Evolutionary conservation across 345 rosid genomes (phyloP).

Genomic region (Bruguiera parviflora): DNA sequence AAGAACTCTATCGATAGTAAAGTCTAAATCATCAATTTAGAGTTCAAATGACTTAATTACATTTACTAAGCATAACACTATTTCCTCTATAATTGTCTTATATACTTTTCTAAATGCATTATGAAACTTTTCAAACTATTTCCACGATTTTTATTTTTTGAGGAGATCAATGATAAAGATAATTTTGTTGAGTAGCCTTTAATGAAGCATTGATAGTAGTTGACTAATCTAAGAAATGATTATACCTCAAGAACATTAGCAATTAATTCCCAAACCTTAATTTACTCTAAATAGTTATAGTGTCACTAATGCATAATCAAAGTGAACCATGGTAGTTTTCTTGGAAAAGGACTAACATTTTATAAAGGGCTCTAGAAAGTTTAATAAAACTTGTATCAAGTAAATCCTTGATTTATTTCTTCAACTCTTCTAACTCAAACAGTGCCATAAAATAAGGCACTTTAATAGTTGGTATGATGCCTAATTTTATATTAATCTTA

Average conservation of each 20-base stretch:
- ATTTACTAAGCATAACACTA: no score
- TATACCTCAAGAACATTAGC: no score
- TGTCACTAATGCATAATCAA: not conserved
- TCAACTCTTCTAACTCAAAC: not conserved
- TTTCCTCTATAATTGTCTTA: no score
- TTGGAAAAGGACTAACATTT: rapidly evolving
- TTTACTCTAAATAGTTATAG: no score
- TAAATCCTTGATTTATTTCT: not conserved
- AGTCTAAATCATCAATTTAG: not conserved
- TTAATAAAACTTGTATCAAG: not conserved
- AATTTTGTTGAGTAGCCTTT: no score
- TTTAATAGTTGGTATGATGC: not conserved
- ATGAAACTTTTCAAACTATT: no score
- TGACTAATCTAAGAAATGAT: no score
- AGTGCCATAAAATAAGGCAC: not conserved
- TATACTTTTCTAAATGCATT: no score
- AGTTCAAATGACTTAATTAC: not conserved
- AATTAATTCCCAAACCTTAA: no score
- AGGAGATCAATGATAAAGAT: no score
- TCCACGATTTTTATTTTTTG: no score
- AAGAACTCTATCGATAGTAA: not conserved
- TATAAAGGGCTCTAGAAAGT: not conserved
- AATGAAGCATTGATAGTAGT: no score
- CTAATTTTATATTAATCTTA: not conserved
- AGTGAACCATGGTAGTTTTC: not conserved